These are phyloP conservation scores for Rhodamnia rubescens DNA, from an alignment of 345 rosid genomes.

Conservation along the genomic window DNA sequence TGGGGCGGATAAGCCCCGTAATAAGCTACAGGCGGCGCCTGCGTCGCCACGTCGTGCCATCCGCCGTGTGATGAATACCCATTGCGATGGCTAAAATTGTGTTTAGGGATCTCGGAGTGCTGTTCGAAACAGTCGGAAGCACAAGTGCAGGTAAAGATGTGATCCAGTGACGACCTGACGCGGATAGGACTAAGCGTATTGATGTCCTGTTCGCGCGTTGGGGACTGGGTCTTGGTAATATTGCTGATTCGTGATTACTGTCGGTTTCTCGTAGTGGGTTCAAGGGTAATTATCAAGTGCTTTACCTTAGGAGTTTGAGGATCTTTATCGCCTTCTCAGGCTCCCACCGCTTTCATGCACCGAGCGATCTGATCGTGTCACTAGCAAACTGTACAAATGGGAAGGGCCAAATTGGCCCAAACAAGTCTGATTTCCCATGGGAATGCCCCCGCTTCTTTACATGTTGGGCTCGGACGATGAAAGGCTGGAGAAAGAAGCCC, in stretches of 20 bases:
- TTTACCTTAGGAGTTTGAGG: background rate
- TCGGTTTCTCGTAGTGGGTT: background rate
- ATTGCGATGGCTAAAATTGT: background rate
- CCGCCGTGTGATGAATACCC: background rate
- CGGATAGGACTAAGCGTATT: constrained; percentile 51
- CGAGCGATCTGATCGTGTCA: background rate
- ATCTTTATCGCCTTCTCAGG: no score
- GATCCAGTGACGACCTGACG: constrained; percentile 21
- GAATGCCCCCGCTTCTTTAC: background rate
- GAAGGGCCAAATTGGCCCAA: background rate
- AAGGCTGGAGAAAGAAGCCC: background rate
- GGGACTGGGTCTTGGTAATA: no score
- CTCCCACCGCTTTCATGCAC: background rate
- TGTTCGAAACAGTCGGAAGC: background rate
- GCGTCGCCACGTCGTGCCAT: no score
- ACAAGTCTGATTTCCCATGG: background rate
- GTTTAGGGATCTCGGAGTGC: background rate
- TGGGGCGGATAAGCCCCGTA: constrained; percentile 24
- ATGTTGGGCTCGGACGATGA: background rate
- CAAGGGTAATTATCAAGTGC: background rate
- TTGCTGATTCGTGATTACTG: background rate
- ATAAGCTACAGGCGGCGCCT: constrained; percentile 32
- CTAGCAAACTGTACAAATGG: background rate
- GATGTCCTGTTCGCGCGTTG: no score
- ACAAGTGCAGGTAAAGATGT: background rate